These are phyloP conservation scores for Lactarius evosmus DNA, from an alignment of 768 basidiomycete species.

Conservation along the genomic window DNA sequence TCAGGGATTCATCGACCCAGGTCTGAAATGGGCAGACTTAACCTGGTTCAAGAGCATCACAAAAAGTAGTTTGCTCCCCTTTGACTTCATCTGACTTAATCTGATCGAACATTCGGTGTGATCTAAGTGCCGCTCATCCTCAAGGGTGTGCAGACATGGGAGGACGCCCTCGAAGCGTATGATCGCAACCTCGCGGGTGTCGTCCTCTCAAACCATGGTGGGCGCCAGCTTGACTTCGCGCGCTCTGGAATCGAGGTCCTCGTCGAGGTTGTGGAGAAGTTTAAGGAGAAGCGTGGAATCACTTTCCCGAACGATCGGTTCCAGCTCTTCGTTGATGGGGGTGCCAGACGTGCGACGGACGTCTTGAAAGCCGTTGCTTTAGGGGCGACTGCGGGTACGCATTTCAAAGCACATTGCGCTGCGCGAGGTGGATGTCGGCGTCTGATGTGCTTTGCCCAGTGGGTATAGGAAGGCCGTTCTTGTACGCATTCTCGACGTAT, in stretches of 20 bases:
- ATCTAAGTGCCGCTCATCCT: slow-evolving; percentile 54
- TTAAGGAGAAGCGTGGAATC: slow-evolving; percentile 62
- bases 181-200: slow-evolving; percentile 46
- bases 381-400: slow-evolving; percentile 79
- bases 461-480: slow-evolving; percentile 80
- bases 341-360: slow-evolving; percentile 86
- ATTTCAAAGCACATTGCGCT: slow-evolving; percentile 5
- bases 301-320: slow-evolving; percentile 76
- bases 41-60: slow-evolving; percentile 61
- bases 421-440: background rate
- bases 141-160: slow-evolving; percentile 65
- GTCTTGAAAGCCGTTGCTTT: slow-evolving; percentile 85
- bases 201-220: slow-evolving; percentile 59
- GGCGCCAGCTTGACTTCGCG: slow-evolving; percentile 52
- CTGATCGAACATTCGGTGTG: background rate
- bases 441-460: slow-evolving; percentile 39
- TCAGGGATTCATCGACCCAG: slow-evolving; percentile 93
- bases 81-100: background rate
- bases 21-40: slow-evolving; percentile 81
- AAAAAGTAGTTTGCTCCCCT: slow-evolving; percentile 38
- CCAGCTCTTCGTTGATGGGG: slow-evolving; percentile 91
- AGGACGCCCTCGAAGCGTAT: slow-evolving; percentile 54
- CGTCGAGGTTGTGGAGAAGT: slow-evolving; percentile 73
- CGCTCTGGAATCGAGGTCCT: slow-evolving; percentile 39
- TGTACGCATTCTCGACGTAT: slow-evolving; percentile 88